Evolutionary conservation across 2,329 filamentous ascomycete species (phyloP), one percentile per base, ranked within the genome.

Genomic region (Talaromyces marneffei): DNA sequence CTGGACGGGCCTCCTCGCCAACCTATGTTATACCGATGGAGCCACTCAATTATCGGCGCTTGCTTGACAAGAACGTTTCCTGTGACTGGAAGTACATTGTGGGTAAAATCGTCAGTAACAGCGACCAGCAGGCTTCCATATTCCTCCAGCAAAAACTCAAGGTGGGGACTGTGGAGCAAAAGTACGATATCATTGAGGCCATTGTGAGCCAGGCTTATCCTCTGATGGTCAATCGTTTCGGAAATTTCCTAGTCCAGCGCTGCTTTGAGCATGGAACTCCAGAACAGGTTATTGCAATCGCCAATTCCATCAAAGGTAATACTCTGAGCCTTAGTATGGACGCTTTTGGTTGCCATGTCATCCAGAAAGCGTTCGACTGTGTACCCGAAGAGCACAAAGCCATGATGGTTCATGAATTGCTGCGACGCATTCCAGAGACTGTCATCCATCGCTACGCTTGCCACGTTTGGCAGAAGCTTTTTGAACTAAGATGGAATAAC

Each of bases 81-180:
- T 97, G 93, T 78, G 95, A 99, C 79, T 99, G 93, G 94, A 96
- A 94, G 78, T 97, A 96, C 74, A 97, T 99, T 68, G 94, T 99
- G 60, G 93, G 99, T 80, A 97, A 97, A 82, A 99, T 99, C 72
- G 92, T 99, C 67, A 95, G 91, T 84, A 97, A 92, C 79, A 97
- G 99, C 75, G 94, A 99, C 72, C 94, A 99, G 76, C 94, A 99
- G 77, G 94, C 95, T 9, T 99, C 94, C 2, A 97, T 99, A 70
- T 99, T 99, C 77, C 82, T 99, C 48, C 94, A 99, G 75, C 94
- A 99, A 78, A 99, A 99, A 80, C 89, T 99, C 68, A 99, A 99
- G 79, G 90, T 97, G 64, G 92, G 92, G 63, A 97, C 92, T 3
- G 83, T 88, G 0, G 92, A 97, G 71, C 94, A 97, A 75, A 99